phyloP scores from a whole-genome alignment of 1,284 basidiomycete species.

The Irpex lacteus region DNA sequence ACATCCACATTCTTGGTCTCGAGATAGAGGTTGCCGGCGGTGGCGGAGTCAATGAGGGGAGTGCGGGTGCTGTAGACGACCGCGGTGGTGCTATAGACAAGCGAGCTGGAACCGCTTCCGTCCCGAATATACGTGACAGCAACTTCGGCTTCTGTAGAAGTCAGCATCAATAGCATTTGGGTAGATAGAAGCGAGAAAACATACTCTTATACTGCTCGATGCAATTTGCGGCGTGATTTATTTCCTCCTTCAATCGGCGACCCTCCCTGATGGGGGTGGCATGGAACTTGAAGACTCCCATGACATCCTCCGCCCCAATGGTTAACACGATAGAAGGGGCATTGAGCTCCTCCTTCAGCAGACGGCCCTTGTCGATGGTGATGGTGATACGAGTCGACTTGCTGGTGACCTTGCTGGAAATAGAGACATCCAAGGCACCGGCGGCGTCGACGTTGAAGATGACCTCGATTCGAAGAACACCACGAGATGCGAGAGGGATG shows the following conservation, averaged over 20 bases:
- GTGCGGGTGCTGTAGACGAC: conserved; percentile 95
- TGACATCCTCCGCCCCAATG: too few relatives aligned
- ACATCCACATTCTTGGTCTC: conserved; percentile 91
- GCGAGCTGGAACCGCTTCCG: conserved; percentile 91
- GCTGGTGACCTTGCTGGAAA: conserved; percentile 96
- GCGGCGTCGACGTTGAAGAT: conserved; percentile 99
- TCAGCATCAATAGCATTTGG: conserved; percentile 19
- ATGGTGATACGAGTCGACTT: conserved; percentile 97
- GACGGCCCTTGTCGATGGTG: conserved; percentile 98
- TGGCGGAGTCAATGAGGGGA: conserved; percentile 82
- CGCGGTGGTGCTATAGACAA: too few relatives aligned
- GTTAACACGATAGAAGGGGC: too few relatives aligned
- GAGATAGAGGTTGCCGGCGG: conserved; percentile 84
- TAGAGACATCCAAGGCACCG: conserved; percentile 96
- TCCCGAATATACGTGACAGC: conserved; percentile 80
- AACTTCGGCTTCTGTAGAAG: conserved; percentile 71
- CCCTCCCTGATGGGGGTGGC: too few relatives aligned
- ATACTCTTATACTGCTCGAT: conserved; percentile 90
- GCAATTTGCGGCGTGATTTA: conserved; percentile 91
- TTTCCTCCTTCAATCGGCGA: too few relatives aligned
- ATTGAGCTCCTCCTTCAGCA: conserved; percentile 98
- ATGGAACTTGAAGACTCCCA: too few relatives aligned
- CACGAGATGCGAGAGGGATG: conserved; percentile 97
- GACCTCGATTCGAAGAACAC: conserved; percentile 97
- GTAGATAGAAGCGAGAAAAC: conserved; percentile 17